A percentile compares a stretch with the other conserved stretches of the same genome.
These are phyloP conservation scores for Saposhnikovia divaricata DNA, from an alignment of 129 eudicot genomes.

Conservation along the genomic window DNA sequence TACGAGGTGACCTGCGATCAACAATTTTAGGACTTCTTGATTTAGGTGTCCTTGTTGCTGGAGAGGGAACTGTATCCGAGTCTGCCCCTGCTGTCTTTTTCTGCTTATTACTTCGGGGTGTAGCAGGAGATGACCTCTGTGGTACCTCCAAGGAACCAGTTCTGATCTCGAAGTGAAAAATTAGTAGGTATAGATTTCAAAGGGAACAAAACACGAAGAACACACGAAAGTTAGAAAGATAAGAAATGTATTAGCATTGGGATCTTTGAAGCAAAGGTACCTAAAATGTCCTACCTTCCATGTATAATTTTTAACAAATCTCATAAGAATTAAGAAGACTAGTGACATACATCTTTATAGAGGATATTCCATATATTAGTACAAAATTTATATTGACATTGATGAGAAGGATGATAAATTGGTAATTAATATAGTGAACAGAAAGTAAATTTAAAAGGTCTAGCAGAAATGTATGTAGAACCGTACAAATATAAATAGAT, in stretches of 20 bases:
- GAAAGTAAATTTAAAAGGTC: background rate
- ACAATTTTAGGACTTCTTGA: constrained; percentile 50
- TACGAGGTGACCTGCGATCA: constrained; percentile 57
- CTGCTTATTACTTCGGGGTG: constrained; percentile 48
- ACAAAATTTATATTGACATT: no score
- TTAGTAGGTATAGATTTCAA: background rate
- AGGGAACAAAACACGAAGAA: background rate
- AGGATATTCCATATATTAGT: no score
- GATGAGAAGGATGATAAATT: no score
- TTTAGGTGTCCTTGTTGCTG: constrained; percentile 44
- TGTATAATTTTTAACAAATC: background rate
- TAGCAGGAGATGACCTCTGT: constrained; percentile 40
- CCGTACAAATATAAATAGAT: background rate
- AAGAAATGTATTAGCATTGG: background rate
- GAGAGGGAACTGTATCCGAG: constrained; percentile 36
- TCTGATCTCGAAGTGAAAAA: constrained; percentile 13
- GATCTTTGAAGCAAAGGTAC: background rate
- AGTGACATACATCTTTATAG: no score
- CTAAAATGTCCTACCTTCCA: background rate
- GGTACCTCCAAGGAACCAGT: constrained; percentile 48
- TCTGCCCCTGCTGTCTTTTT: constrained; percentile 50
- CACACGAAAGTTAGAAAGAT: background rate
- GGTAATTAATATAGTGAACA: no score
- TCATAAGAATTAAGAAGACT: background rate
- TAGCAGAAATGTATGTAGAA: background rate